Evolutionary conservation across 345 rosid species (phyloP).

Genomic region (Alliaria petiolata): DNA sequence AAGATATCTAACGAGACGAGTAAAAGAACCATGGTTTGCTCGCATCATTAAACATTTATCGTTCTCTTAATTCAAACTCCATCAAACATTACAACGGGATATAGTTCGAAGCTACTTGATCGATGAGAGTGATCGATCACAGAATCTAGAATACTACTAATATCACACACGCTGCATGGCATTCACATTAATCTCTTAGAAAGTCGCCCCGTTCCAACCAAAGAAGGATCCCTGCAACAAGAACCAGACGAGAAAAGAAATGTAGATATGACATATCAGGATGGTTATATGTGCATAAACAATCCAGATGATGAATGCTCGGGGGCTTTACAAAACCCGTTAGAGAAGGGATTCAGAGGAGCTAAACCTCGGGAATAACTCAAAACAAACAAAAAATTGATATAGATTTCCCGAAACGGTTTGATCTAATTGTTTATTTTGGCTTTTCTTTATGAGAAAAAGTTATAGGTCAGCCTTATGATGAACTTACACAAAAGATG

Average conservation of each 20-base stretch:
- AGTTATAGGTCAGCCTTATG: slow-evolving; percentile 5
- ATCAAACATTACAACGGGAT: slow-evolving; percentile 4
- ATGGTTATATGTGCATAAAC: neutral
- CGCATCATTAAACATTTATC: neutral
- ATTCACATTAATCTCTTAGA: slow-evolving; percentile 31
- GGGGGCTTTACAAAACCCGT: neutral
- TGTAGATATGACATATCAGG: neutral
- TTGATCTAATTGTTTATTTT: neutral
- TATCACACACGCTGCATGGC: slow-evolving; percentile 2
- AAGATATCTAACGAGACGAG: too few relatives aligned
- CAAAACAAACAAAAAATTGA: slow-evolving; percentile 17
- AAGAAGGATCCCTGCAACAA: slow-evolving; percentile 76
- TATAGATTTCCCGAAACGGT: neutral
- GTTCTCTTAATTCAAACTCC: slow-evolving; percentile 3
- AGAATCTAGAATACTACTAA: neutral
- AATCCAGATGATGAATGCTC: slow-evolving; percentile 4
- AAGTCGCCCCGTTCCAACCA: slow-evolving; percentile 94
- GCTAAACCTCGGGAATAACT: neutral
- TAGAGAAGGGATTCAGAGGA: neutral
- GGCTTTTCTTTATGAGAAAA: neutral
- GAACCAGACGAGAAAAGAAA: slow-evolving; percentile 17
- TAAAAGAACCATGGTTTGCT: too few relatives aligned
- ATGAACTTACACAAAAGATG: slow-evolving; percentile 33
- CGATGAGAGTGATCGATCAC: neutral
- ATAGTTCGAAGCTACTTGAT: neutral